Evolutionary conservation across 371 early-diverging fungal species (phyloP).

Genomic region (Mucor indicus): DNA sequence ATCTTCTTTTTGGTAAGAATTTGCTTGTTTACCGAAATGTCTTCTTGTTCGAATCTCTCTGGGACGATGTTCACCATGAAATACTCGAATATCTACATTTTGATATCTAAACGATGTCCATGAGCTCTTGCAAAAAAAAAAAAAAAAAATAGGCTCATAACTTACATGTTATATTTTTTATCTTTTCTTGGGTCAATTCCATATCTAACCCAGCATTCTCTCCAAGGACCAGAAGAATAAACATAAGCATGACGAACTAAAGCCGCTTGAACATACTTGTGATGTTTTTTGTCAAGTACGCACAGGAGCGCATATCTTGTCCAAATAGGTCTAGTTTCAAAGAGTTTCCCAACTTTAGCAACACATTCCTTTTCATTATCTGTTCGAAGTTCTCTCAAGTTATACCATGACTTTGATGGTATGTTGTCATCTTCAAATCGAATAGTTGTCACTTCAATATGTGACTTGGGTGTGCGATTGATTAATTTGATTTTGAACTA

Average conservation of each 20-base stretch:
- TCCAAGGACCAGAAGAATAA: conserved; percentile 57
- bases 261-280: conserved; percentile 15
- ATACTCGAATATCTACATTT: not conserved
- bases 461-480: conserved; percentile 1
- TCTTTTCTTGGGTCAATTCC: conserved; percentile 62
- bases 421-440: conserved; percentile 14
- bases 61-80: too few relatives aligned
- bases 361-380: not conserved
- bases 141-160: not conserved
- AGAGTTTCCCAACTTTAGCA: conserved; percentile 19
- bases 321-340: conserved; percentile 58
- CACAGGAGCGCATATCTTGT: conserved; percentile 40
- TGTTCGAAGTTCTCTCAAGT: not conserved
- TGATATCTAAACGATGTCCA: conserved; percentile 7
- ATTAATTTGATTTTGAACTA: conserved; percentile 33
- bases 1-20: not conserved
- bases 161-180: conserved; percentile 38
- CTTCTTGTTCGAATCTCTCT: too few relatives aligned
- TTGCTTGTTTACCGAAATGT: not conserved
- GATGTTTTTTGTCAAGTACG: conserved; percentile 12
- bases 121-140: not conserved
- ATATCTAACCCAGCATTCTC: conserved; percentile 58
- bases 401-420: conserved; percentile 14
- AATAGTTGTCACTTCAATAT: not conserved
- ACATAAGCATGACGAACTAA: conserved; percentile 43